phyloP scores from a whole-genome alignment of 1,284 basidiomycete genomes.

The Microbotryum scabiosae region DNA sequence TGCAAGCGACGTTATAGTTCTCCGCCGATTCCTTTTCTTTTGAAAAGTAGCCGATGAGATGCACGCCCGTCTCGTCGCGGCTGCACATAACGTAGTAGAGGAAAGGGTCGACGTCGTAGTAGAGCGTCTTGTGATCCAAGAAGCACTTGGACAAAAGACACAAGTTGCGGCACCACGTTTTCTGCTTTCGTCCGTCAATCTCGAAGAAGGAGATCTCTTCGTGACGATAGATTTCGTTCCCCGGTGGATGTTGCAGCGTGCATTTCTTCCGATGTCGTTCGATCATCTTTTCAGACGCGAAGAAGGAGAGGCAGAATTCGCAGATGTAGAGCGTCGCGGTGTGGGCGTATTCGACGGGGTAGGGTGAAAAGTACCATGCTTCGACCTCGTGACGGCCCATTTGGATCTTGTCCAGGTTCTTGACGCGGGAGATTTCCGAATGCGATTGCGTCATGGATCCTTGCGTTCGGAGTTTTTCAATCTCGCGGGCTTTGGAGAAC shows the following conservation, averaged over 20 bases:
- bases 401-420: slow-evolving; percentile 93
- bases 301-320: slow-evolving; percentile 94
- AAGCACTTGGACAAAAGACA: slow-evolving; percentile 97
- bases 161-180: slow-evolving; percentile 95
- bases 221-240: slow-evolving; percentile 97
- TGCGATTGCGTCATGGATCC: slow-evolving; percentile 99
- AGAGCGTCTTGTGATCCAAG: slow-evolving; percentile 98
- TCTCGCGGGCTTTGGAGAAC: slow-evolving; percentile 92
- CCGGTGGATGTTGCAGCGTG: slow-evolving; percentile 87
- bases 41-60: slow-evolving; percentile 96
- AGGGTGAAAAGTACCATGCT: slow-evolving; percentile 99
- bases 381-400: slow-evolving; percentile 96
- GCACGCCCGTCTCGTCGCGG: slow-evolving; percentile 82
- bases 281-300: slow-evolving; percentile 77
- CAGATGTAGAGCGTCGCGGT: slow-evolving; percentile 92
- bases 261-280: slow-evolving; percentile 85
- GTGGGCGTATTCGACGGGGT: slow-evolving; percentile 95
- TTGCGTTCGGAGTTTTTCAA: slow-evolving; percentile 93
- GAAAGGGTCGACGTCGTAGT: slow-evolving; percentile 99
- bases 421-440: slow-evolving; percentile 93
- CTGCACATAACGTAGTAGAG: slow-evolving; percentile 96
- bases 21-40: slow-evolving; percentile 99
- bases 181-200: slow-evolving; percentile 90
- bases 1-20: slow-evolving; percentile 98
- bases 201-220: slow-evolving; percentile 97